Evolutionary conservation across 2,329 filamentous ascomycete species (phyloP), one percentile per base, ranked within the genome.

Genomic region (Botrytis medusae): DNA sequence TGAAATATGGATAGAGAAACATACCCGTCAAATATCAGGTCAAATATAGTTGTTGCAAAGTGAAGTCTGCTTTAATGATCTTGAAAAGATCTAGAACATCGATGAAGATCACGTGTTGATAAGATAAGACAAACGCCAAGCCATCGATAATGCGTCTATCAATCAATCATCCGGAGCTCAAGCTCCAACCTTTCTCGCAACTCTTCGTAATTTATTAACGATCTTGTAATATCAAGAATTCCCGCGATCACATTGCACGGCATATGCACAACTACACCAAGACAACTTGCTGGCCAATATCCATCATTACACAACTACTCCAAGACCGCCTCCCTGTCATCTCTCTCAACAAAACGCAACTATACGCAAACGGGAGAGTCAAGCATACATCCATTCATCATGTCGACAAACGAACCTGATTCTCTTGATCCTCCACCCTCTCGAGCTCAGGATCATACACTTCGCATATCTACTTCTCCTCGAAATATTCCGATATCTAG

Each of bases 371-470:
- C 46, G 48, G 46, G 34, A 14, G 14, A 40, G 48, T 29, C 64
- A 54, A 67, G 34, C 46, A 68, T 57, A 22, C 34, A 69, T 69
- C 51, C 65, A 69, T 42, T 2, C 48, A 69, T 69, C 51, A 69
- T 69, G 65, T 57, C 65, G 42, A 69, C 34, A 57, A 69, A 69
- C 42, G 65, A 69, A 42, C 25, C 48, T 57, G 65, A 69, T 57
- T 51, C 48, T 29, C 65, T 69, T 44, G 48, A 37, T 57, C 34
- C 48, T 20, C 65, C 34, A 32, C 54, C 65, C 51, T 69, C 48
- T 16, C 65, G 54, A 44, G n/a, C 65, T 57, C 34, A n/a, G 29
- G 65, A 69, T 25, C 40, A 57, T 6, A 57, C 48, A 4, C 18
- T 29, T 29, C 18, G 9, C 10, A 14, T 57, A 57, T 57, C 48